Evolutionary conservation across 2,329 filamentous ascomycete species (phyloP).

Genomic region (Raffaelea arxii): DNA sequence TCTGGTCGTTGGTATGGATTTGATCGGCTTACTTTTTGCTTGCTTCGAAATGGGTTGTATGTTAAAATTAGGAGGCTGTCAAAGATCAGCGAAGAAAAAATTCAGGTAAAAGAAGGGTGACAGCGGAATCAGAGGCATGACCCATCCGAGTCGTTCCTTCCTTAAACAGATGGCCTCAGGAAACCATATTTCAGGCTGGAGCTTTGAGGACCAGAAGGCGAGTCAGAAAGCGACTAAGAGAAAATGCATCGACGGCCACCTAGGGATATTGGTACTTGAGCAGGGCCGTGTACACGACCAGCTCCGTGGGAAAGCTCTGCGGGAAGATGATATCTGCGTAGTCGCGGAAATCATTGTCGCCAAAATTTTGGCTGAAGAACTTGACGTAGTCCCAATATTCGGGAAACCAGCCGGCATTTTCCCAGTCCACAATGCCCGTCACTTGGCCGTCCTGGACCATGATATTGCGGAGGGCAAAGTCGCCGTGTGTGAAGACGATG

Average conservation of each 20-base stretch:
- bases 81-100: too few species aligned
- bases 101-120: too few species aligned
- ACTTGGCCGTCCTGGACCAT: slow-evolving; percentile 27
- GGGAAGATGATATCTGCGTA: slow-evolving; percentile 18
- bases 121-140: too few species aligned
- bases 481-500: slow-evolving; percentile 38
- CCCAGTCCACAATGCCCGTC: slow-evolving; percentile 37
- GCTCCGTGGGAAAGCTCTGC: slow-evolving; percentile 15
- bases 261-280: background rate
- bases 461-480: slow-evolving; percentile 36
- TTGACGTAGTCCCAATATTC: slow-evolving; percentile 28
- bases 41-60: too few species aligned
- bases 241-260: too few species aligned
- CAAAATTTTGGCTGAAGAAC: slow-evolving; percentile 16
- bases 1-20: background rate
- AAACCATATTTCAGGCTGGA: too few species aligned
- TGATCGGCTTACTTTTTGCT: too few species aligned
- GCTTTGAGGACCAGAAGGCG: background rate
- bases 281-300: slow-evolving; percentile 15
- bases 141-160: too few species aligned
- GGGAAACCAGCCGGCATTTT: slow-evolving; percentile 35
- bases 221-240: too few species aligned
- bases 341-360: slow-evolving; percentile 13
- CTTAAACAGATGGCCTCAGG: too few species aligned
- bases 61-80: too few species aligned